phyloP scores from a whole-genome alignment of 2,329 filamentous ascomycete genomes.

The Fusarium sp. region DNA sequence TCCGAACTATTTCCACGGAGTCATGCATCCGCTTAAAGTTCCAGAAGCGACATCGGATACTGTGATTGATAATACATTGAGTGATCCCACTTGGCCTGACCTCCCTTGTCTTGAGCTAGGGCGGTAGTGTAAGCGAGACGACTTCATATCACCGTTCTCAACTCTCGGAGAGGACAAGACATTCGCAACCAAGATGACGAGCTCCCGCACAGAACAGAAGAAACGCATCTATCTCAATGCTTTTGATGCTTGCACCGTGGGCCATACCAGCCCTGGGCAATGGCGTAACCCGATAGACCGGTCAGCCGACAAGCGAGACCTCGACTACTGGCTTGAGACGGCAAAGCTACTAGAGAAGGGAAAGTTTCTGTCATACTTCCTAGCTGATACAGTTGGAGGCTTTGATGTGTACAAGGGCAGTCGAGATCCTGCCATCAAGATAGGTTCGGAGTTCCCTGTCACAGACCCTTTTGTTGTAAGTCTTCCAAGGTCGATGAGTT shows the following conservation, averaged over 20 bases:
- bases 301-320: slow-evolving; percentile 25
- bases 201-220: neutral
- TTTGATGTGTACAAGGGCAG: slow-evolving; percentile 23
- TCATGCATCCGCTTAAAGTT: neutral
- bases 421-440: slow-evolving; percentile 64
- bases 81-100: neutral
- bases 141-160: too few relatives aligned
- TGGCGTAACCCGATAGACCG: slow-evolving; percentile 25
- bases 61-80: neutral
- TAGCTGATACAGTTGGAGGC: slow-evolving; percentile 64
- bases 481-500: neutral
- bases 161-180: too few relatives aligned
- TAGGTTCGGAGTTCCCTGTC: slow-evolving; percentile 62
- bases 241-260: slow-evolving; percentile 20
- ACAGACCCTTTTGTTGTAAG: slow-evolving; percentile 68
- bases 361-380: slow-evolving; percentile 71
- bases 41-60: neutral
- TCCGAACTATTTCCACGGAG: neutral
- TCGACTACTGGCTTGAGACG: slow-evolving; percentile 72
- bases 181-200: too few relatives aligned
- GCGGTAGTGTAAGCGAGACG: neutral
- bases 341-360: slow-evolving; percentile 70
- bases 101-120: neutral
- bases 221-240: slow-evolving; percentile 30
- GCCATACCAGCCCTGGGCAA: slow-evolving; percentile 26